Evolutionary conservation across 345 rosid species (phyloP).

Genomic region (Populus euphratica): DNA sequence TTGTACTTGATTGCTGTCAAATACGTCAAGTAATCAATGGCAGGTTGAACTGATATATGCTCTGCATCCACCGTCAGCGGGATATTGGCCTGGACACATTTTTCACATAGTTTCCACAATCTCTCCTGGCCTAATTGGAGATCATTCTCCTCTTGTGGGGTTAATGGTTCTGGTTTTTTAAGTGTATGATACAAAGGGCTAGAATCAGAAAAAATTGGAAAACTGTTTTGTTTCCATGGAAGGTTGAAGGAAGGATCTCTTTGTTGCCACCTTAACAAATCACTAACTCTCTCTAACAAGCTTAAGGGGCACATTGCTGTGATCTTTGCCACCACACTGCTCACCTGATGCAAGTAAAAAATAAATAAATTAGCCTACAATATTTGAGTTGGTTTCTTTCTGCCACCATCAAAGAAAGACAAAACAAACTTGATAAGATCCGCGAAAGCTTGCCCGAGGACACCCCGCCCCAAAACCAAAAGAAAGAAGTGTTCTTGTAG

Average conservation of each 20-base stretch:
- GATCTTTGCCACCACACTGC: constrained; percentile 64
- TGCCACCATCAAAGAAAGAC: not conserved
- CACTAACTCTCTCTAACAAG: constrained; percentile 65
- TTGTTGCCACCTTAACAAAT: constrained; percentile 78
- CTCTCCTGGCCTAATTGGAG: constrained; percentile 51
- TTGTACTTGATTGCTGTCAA: constrained; percentile 51
- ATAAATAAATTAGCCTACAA: not conserved
- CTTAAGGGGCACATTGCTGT: constrained; percentile 71
- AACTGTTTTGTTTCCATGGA: constrained; percentile 63
- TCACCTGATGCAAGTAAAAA: constrained; percentile 45
- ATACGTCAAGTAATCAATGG: constrained; percentile 78
- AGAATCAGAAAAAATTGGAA: constrained; percentile 63
- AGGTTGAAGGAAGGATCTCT: constrained; percentile 50
- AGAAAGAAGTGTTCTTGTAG: too few relatives aligned
- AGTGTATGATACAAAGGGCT: constrained; percentile 77
- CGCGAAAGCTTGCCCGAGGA: too few relatives aligned
- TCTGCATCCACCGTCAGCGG: constrained; percentile 72
- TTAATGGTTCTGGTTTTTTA: constrained; percentile 53
- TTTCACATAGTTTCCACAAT: constrained; percentile 50
- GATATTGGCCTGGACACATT: constrained; percentile 49
- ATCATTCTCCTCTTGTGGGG: constrained; percentile 54
- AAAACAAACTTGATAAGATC: not conserved
- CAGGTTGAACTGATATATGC: constrained; percentile 72
- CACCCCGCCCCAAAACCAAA: too few relatives aligned
- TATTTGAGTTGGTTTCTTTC: not conserved